Percentiles rank a stretch among this genome's conserved stretches.
These are phyloP conservation scores for Aspergillus biplanus DNA, from an alignment of 495 filamentous ascomycete genomes.

Conservation along the genomic window DNA sequence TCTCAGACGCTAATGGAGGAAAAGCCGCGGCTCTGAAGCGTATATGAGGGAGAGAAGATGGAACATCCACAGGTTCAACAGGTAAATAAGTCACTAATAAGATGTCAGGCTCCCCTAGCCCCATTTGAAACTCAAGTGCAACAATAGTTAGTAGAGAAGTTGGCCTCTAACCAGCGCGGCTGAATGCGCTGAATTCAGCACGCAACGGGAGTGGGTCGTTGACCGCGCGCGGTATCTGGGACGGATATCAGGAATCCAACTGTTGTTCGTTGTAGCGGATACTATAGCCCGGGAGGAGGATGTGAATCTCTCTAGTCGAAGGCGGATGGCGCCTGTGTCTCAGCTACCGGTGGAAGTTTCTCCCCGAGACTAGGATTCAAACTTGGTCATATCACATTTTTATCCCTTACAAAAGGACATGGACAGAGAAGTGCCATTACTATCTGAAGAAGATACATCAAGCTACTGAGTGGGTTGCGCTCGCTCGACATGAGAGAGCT, in stretches of 20 bases:
- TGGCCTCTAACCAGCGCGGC: slow-evolving; percentile 9
- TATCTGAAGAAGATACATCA: background rate
- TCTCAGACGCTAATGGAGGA: too few relatives aligned
- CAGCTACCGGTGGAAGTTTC: background rate
- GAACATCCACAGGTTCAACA: too few relatives aligned
- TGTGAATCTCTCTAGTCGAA: background rate
- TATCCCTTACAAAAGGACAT: background rate
- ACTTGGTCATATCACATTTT: background rate
- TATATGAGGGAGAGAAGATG: too few relatives aligned
- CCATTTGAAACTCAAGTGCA: too few relatives aligned
- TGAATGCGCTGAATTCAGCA: background rate
- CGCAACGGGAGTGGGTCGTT: slow-evolving; percentile 9
- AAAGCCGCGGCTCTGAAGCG: too few relatives aligned
- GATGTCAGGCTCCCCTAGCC: too few relatives aligned
- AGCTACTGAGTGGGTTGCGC: background rate
- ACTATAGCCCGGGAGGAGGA: background rate
- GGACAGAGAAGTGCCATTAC: background rate
- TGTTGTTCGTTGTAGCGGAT: background rate
- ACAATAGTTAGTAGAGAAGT: too few relatives aligned
- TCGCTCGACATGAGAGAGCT: background rate
- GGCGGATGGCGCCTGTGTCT: background rate
- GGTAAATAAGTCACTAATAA: too few relatives aligned
- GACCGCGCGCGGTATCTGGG: slow-evolving; percentile 1
- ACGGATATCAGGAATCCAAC: slow-evolving; percentile 5
- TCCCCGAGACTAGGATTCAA: background rate